A percentile compares a stretch with the other conserved stretches of the same genome.
These are phyloP conservation scores for Cordyceps cateniannulata DNA, from an alignment of 2,329 filamentous ascomycete species.

Conservation along the genomic window DNA sequence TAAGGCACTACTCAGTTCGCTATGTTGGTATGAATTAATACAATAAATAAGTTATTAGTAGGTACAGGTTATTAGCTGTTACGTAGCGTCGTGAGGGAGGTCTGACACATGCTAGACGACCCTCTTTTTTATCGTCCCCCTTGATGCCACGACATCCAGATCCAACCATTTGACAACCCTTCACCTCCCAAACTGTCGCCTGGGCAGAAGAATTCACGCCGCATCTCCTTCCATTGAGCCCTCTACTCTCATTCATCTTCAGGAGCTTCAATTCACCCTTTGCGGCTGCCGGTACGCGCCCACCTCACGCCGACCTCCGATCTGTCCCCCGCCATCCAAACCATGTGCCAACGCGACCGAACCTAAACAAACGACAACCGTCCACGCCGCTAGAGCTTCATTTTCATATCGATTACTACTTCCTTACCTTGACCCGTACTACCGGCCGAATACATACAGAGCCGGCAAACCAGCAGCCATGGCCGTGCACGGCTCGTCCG, in stretches of 20 bases:
- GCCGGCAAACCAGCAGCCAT: not conserved
- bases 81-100: too few relatives aligned
- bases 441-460: not conserved
- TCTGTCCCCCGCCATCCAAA: not conserved
- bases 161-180: not conserved
- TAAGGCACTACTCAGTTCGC: too few relatives aligned
- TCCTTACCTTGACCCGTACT: too few relatives aligned
- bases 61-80: too few relatives aligned
- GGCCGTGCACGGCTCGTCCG: slow-evolving; percentile 5
- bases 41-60: too few relatives aligned
- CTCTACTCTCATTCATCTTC: slow-evolving; percentile 10
- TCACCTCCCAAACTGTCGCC: not conserved
- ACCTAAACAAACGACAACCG: not conserved
- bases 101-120: not conserved
- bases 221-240: not conserved
- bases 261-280: not conserved
- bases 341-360: not conserved
- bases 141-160: slow-evolving; percentile 5
- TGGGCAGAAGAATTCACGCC: not conserved
- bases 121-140: not conserved
- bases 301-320: too few relatives aligned
- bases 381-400: not conserved
- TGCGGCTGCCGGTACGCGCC: too few relatives aligned
- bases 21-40: too few relatives aligned
- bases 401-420: too few relatives aligned